Percentiles rank a stretch among this genome's conserved stretches.
Conservation (phyloP, 73 alveolate genomes). For the Symbiodinium natans region DNA sequence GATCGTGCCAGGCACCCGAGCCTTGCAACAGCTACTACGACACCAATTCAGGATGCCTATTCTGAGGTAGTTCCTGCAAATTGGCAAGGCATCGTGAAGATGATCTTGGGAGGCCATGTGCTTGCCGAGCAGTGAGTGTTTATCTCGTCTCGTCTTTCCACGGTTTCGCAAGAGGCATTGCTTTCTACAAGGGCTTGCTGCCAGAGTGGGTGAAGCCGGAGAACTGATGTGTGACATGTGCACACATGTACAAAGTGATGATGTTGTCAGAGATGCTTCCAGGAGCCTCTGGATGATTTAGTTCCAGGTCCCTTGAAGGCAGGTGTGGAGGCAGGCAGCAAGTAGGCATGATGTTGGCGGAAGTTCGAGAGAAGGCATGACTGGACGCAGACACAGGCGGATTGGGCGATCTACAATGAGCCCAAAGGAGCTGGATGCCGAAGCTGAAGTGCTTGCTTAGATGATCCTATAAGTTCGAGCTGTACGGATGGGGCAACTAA, state of each 20-base stretch:
- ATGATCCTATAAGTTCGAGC: background rate
- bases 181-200: slow-evolving; percentile 65
- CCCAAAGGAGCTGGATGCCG: slow-evolving; percentile 51
- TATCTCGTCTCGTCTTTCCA: no score
- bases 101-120: slow-evolving; percentile 36
- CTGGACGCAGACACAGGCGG: slow-evolving; percentile 5
- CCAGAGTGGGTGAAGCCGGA: slow-evolving; percentile 87
- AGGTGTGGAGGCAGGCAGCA: slow-evolving; percentile 43
- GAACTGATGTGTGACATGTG: background rate
- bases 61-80: slow-evolving; percentile 30
- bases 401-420: slow-evolving; percentile 53
- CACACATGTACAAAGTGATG: background rate
- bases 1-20: slow-evolving; percentile 20
- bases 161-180: no score
- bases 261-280: no score
- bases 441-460: no score
- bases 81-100: slow-evolving; percentile 15
- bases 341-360: no score
- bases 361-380: background rate
- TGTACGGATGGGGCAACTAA: background rate
- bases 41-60: no score
- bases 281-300: slow-evolving; percentile 79
- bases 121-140: no score
- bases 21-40: no score
- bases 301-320: slow-evolving; percentile 21